Percentiles rank a stretch among this genome's conserved stretches.
Conservation (phyloP, 2,329 filamentous ascomycete genomes). For the Harringtonia aguacate region DNA sequence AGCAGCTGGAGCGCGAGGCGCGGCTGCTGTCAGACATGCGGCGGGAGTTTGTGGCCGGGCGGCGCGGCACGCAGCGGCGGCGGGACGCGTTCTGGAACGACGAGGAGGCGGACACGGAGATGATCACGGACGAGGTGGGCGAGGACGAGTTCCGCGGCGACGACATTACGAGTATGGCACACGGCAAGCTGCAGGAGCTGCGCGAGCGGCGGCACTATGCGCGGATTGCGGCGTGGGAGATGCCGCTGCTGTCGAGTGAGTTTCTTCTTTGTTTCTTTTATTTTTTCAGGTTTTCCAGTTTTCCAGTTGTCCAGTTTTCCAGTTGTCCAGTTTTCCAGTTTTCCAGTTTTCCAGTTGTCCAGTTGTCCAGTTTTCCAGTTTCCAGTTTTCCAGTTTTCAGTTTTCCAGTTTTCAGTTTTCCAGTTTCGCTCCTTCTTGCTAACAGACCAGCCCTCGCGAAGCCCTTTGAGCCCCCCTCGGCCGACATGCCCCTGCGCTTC, state of each 20-base stretch:
- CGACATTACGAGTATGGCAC: constrained; percentile 73
- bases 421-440: constrained; percentile 4
- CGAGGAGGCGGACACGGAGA: constrained; percentile 35
- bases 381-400: too few relatives aligned
- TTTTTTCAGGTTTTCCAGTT: too few relatives aligned
- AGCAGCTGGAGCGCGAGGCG: constrained; percentile 3
- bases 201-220: constrained; percentile 83
- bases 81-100: constrained; percentile 36
- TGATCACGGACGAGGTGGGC: constrained; percentile 40
- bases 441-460: constrained; percentile 62
- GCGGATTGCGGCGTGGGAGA: constrained; percentile 84
- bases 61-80: constrained; percentile 11
- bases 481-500: constrained; percentile 70
- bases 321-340: too few relatives aligned
- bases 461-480: constrained; percentile 62
- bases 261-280: not conserved
- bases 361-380: too few relatives aligned
- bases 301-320: too few relatives aligned
- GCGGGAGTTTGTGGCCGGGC: not conserved
- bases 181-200: constrained; percentile 79
- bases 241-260: constrained; percentile 82
- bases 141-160: constrained; percentile 62
- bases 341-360: too few relatives aligned
- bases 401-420: not conserved
- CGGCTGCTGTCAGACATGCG: constrained; percentile 1